Percentiles rank a stretch among this genome's conserved stretches.
These are phyloP conservation scores for Pseudozyma pruni DNA, from an alignment of 1,284 basidiomycete genomes.

Conservation along the genomic window DNA sequence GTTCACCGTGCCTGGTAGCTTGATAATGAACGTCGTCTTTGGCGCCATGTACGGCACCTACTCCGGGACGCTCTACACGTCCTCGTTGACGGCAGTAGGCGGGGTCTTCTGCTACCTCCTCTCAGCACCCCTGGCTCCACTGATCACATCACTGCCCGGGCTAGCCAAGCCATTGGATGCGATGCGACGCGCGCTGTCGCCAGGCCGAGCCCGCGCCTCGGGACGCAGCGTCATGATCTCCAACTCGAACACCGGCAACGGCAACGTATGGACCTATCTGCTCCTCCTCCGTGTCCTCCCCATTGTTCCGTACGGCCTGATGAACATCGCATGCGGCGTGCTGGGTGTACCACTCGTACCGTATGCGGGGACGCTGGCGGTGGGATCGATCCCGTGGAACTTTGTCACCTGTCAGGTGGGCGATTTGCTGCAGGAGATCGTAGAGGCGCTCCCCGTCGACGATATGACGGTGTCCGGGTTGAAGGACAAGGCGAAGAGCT, in stretches of 20 bases:
- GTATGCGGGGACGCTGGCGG: conserved; percentile 56
- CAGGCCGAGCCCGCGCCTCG: conserved; percentile 33
- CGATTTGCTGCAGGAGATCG: conserved; percentile 62
- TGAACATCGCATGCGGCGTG: conserved; percentile 67
- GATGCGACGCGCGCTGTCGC: conserved; percentile 58
- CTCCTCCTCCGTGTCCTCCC: conserved; percentile 64
- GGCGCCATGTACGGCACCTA: conserved; percentile 66
- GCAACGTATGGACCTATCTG: conserved; percentile 62
- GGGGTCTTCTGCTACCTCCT: conserved; percentile 64
- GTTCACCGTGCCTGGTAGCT: conserved; percentile 62
- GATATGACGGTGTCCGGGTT: conserved; percentile 27
- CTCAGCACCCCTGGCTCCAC: conserved; percentile 51
- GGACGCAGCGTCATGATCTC: conserved; percentile 48
- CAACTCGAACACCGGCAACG: conserved; percentile 18
- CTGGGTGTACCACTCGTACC: conserved; percentile 64
- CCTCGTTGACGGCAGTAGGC: conserved; percentile 62
- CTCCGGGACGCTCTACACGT: conserved; percentile 60
- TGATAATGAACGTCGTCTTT: conserved; percentile 67
- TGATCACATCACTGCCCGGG: conserved; percentile 58
- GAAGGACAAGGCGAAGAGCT: conserved; percentile 25
- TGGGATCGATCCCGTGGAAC: conserved; percentile 66
- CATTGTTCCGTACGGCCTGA: conserved; percentile 65
- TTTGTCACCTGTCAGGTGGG: conserved; percentile 65
- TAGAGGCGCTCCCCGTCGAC: conserved; percentile 47
- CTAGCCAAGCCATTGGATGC: conserved; percentile 59